Base-by-base conservation (phyloP, 495 filamentous ascomycete species). In the Pseudotulostoma volvatum region DNA sequence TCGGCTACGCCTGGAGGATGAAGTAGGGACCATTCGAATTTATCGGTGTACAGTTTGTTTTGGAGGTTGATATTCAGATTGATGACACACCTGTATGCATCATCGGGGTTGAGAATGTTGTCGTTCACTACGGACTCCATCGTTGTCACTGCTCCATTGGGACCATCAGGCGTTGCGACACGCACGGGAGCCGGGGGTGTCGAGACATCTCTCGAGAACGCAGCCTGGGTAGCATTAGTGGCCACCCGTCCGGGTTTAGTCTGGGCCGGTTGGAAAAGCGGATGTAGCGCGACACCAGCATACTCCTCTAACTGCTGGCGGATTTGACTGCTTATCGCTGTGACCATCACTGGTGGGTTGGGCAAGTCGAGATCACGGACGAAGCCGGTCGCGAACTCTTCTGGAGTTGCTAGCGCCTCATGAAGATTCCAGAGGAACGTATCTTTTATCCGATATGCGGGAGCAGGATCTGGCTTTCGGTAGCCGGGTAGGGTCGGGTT, bases 371-470 rank as follows among this genome's bases (percentile, higher is more conserved):
- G 71, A 53, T 99, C 90, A 45, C 92, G 83, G 20, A 93, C 85
- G 43, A 95, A 79, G n/a, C 67, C 71, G 40, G 77, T 69, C 3
- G 90, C 92, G 57, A 96, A 99, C 46, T 88, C 79, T 52, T 99
- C 90, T 3, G 90, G 93, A 0, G 90, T 99, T 8, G 87, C 80
- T 20, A 94, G 62, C 1, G 82, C 81, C 61, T 99, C 90, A 57
- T 96, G 86, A 7, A 99, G 67, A 52, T 99, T 99, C 90, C 90
- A 99, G 17, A 96, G 58, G 51, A 99, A 95, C 18, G 77, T 80
- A 46, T 99, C 90, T 55, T 93, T 85, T 23, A 99, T 67, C 34
- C 88, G 70, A 54, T 79, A 93, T 2, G 81, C 75, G 11, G 86
- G 78, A 16, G 84, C 78, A 34, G 71, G 60, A 31, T 95, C 87